Base-by-base conservation (phyloP, 768 basidiomycete species). In the Termitomyces sp. region DNA sequence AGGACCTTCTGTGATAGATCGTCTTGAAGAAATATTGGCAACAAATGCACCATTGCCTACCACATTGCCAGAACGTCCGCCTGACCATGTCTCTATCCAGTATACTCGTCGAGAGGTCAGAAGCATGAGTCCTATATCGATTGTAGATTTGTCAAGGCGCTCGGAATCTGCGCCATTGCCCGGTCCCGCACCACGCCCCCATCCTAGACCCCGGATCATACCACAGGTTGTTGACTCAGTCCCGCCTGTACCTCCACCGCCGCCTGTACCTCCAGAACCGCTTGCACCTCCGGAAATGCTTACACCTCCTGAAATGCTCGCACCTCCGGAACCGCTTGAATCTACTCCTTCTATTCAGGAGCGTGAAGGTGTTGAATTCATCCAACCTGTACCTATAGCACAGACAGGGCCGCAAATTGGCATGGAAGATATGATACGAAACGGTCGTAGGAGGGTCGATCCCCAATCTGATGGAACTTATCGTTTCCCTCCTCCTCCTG, bases 11-110 rank as follows among this genome's bases (percentile, higher is more conserved):
- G 71, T 89, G 37, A 80, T 81, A 9, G 79, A 86, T 50, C 79
- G 83, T 53, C 68, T 90, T 5, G 80, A 84, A 57, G 83, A 85
- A 8, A 76, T 89, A 34, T 63, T 90, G 27, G 77, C 79, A n/a
- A 66, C 81, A 12, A 10, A 6, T 34, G 4, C 7, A 5, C 31
- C 8, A 14, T 31, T 34, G 29, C n/a, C 41, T 75, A 73, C 9
- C 71, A 37, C 37, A 29, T 26, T 13, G 12, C 29, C 76, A 16
- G 69, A 72, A 22, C 68, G 74, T 1, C 69, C 86, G 13, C 86
- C 87, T 0, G 69, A 74, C 4, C 64, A 88, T 5, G 37, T 16
- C 73, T 78, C 47, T 71, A 68, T 2, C 80, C 85, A n/a, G 82
- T 86, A 0, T 68, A 74, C 6, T 64, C 89, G 8, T 7, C 63